Conservation (phyloP, 2,329 filamentous ascomycete species). For the Pseudogymnoascus sp. region DNA sequence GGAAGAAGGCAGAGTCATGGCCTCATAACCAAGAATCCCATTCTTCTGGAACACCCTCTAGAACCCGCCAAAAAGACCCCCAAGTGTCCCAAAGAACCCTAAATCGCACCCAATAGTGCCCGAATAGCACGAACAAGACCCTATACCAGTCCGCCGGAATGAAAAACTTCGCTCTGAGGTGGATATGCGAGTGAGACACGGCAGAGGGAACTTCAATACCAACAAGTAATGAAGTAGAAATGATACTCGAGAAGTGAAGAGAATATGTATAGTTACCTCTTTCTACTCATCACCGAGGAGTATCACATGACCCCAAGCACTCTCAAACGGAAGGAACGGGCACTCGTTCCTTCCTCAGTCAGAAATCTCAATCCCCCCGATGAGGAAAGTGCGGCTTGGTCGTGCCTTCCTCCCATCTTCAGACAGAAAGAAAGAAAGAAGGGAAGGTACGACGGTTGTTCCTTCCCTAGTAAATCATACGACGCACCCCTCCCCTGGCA, state of each 20-base stretch:
- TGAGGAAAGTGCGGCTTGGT: neutral
- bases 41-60: neutral
- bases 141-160: neutral
- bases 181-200: neutral
- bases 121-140: neutral
- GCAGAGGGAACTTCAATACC: neutral
- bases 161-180: neutral
- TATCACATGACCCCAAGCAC: neutral
- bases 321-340: neutral
- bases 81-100: too few relatives aligned
- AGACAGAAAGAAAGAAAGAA: too few relatives aligned
- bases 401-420: neutral
- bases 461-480: too few relatives aligned
- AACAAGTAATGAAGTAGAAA: neutral
- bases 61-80: neutral
- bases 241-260: neutral
- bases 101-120: too few relatives aligned
- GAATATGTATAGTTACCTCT: neutral
- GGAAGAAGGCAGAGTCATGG: neutral
- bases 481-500: too few relatives aligned
- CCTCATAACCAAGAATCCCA: neutral
- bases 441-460: too few relatives aligned
- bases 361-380: neutral
- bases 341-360: neutral
- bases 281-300: neutral